Conservation (phyloP, 1,284 basidiomycete genomes). For the Porogramme epimiltina region DNA sequence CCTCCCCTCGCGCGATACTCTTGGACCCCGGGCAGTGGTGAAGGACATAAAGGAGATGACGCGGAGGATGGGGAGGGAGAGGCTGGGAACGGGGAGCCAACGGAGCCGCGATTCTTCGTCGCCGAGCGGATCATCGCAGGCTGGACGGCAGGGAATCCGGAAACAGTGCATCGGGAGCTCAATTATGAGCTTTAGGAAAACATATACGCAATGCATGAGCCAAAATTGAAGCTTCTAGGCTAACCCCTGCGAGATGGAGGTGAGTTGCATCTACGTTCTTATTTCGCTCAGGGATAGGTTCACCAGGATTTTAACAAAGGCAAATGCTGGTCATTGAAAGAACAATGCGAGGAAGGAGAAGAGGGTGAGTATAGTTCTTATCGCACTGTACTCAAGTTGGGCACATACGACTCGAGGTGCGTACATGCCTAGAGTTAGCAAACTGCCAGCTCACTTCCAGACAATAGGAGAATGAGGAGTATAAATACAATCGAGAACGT, state of each 20-base stretch:
- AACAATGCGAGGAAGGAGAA: neutral
- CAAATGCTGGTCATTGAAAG: slow-evolving; percentile 2
- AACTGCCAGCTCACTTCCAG: neutral
- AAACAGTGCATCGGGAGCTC: neutral
- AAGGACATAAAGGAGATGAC: too few species aligned
- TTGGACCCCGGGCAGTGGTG: too few species aligned
- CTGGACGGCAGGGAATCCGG: slow-evolving; percentile 6
- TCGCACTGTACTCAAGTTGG: slow-evolving; percentile 14
- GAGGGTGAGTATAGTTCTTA: neutral
- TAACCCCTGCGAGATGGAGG: slow-evolving; percentile 4
- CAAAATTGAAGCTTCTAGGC: slow-evolving; percentile 15
- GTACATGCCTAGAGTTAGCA: slow-evolving; percentile 2
- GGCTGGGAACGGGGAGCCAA: neutral
- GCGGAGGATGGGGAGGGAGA: neutral
- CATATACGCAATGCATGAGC: slow-evolving; percentile 1
- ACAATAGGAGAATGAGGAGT: neutral
- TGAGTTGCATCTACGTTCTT: neutral
- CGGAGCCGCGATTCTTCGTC: slow-evolving; percentile 6
- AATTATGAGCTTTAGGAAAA: slow-evolving; percentile 3
- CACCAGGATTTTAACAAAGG: neutral
- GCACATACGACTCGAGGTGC: slow-evolving; percentile 1
- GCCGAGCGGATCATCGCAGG: slow-evolving; percentile 2
- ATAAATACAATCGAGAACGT: slow-evolving; percentile 10
- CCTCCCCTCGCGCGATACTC: too few species aligned
- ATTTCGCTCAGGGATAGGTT: too few species aligned